Percentiles rank a stretch among this genome's conserved stretches.
phyloP scores from a whole-genome alignment of 306 rosid species.

The Gastrolobium bilobum region DNA sequence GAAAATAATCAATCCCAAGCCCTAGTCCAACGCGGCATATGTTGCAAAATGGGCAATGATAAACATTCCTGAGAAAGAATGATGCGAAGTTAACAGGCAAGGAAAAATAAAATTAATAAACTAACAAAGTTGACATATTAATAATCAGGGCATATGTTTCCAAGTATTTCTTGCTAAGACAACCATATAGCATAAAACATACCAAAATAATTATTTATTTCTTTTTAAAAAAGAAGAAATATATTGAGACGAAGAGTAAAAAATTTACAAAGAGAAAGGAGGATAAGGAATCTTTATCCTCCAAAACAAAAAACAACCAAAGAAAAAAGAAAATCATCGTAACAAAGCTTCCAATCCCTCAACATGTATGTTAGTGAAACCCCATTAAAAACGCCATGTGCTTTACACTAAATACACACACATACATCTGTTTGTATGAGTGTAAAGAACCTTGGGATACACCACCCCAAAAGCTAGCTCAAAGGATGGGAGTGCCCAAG shows the following conservation, averaged over 20 bases:
- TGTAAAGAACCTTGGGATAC: too few species aligned
- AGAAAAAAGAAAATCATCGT: neutral
- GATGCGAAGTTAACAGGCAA: constrained; percentile 19
- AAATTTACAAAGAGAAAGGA: constrained; percentile 14
- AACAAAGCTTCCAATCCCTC: constrained; percentile 12
- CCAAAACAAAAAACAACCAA: constrained; percentile 3
- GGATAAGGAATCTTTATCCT: neutral
- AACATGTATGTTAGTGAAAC: neutral
- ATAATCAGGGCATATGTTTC: constrained; percentile 18
- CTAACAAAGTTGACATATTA: constrained; percentile 21
- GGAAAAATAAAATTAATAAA: constrained; percentile 35
- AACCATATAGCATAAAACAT: constrained; percentile 20
- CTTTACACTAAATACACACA: neutral
- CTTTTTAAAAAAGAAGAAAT: neutral
- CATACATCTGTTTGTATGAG: too few species aligned
- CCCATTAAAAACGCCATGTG: neutral
- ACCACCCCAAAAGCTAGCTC: too few species aligned
- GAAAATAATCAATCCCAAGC: constrained; percentile 93
- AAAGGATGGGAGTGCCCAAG: too few species aligned
- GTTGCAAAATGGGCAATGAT: constrained; percentile 99
- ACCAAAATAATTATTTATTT: neutral
- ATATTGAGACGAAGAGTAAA: neutral
- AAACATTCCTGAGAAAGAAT: constrained; percentile 74
- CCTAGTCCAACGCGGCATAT: constrained; percentile 97
- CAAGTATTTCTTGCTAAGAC: constrained; percentile 8